phyloP scores from a whole-genome alignment of 192 early-diverging fungal species.

The Phlyctochytrium bullatum region DNA sequence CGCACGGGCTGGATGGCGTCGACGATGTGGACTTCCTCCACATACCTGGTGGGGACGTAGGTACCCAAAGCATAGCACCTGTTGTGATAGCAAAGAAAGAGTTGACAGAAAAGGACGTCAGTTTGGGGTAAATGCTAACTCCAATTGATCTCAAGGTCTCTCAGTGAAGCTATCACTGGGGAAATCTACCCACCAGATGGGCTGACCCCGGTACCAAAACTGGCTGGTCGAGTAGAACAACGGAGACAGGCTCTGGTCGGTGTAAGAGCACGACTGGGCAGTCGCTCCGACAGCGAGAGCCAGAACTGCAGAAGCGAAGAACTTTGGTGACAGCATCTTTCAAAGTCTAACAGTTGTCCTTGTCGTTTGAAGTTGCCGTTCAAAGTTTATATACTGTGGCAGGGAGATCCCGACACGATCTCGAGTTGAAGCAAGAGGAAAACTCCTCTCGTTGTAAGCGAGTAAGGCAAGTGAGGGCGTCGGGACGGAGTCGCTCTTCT shows the following conservation, averaged over 20 bases:
- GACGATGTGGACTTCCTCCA: neutral
- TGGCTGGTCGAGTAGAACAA: neutral
- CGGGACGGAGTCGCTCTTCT: no score
- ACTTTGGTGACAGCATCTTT: neutral
- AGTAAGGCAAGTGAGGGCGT: no score
- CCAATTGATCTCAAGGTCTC: neutral
- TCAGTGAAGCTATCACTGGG: neutral
- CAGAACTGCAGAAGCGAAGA: neutral
- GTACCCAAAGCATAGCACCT: conserved; percentile 2
- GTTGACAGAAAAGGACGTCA: neutral
- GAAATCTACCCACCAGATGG: neutral
- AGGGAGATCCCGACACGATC: no score
- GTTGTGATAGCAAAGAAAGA: neutral
- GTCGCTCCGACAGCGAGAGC: neutral
- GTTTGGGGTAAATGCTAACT: neutral
- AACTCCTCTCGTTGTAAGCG: no score
- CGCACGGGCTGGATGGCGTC: neutral
- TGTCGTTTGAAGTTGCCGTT: no score
- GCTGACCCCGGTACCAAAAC: neutral
- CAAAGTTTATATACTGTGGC: no score
- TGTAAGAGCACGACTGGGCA: conserved; percentile 1
- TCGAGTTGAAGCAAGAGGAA: no score
- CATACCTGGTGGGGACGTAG: neutral
- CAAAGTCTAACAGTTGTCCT: no score
- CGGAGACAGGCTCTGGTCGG: neutral